A percentile compares a stretch with the other conserved stretches of the same genome.
phyloP scores from a whole-genome alignment of 1,284 basidiomycete genomes.

The Erythrobasidium hasegawianum region DNA sequence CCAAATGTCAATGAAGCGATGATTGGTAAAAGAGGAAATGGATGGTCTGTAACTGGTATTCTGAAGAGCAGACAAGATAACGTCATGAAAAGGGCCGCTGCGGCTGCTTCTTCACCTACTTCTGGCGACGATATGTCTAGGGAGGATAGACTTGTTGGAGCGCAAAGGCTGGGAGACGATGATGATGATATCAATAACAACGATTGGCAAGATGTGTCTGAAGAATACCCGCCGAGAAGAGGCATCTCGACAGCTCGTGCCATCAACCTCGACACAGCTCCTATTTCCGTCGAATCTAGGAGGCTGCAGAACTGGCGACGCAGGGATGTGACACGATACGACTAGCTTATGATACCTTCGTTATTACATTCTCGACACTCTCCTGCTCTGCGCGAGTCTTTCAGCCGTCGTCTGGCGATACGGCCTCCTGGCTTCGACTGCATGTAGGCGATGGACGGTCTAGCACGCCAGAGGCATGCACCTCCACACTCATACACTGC shows the following conservation, averaged over 20 bases:
- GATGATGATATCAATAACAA: slow-evolving; percentile 1
- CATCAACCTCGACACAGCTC: not conserved
- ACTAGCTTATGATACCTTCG: not conserved
- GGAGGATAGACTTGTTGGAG: slow-evolving; percentile 22
- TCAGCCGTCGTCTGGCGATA: no score
- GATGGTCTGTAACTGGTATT: slow-evolving; percentile 34
- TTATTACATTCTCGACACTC: not conserved
- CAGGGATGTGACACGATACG: slow-evolving; percentile 30
- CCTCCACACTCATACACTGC: no score
- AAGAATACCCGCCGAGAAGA: not conserved
- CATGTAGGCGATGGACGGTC: no score
- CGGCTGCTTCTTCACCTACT: not conserved
- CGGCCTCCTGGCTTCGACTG: no score
- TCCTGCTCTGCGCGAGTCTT: no score
- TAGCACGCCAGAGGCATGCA: no score
- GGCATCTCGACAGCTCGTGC: slow-evolving; percentile 2
- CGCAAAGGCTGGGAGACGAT: slow-evolving; percentile 1
- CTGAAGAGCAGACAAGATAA: slow-evolving; percentile 25
- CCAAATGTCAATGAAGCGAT: slow-evolving; percentile 30
- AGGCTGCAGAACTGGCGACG: slow-evolving; percentile 32
- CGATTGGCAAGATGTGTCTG: slow-evolving; percentile 14
- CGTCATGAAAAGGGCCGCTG: slow-evolving; percentile 1
- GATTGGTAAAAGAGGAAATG: slow-evolving; percentile 24
- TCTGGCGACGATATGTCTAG: slow-evolving; percentile 1
- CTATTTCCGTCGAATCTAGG: slow-evolving; percentile 12